A percentile compares a stretch with the other conserved stretches of the same genome.
Conservation (phyloP, 2,329 filamentous ascomycete species). For the Monilinia fructigena region DNA sequence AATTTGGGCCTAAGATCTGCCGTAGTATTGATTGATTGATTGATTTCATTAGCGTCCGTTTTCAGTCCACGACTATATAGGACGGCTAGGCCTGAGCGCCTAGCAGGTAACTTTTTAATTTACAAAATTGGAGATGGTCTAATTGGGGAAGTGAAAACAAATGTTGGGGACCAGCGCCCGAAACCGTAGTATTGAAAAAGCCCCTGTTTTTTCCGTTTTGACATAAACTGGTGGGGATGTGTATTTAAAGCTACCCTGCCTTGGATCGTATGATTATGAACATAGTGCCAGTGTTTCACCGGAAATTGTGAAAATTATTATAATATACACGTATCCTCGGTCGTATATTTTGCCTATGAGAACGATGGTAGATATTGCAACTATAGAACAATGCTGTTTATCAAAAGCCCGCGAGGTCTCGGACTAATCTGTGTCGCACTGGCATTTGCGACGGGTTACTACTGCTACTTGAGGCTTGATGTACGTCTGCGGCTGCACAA, state of each 20-base stretch:
- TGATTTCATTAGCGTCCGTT: too few relatives aligned
- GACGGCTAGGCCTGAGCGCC: too few relatives aligned
- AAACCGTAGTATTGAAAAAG: too few relatives aligned
- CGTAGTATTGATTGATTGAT: too few relatives aligned
- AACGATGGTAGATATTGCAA: constrained; percentile 3
- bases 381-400: constrained; percentile 13
- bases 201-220: too few relatives aligned
- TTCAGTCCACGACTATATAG: too few relatives aligned
- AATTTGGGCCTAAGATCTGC: too few relatives aligned
- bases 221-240: too few relatives aligned
- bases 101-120: too few relatives aligned
- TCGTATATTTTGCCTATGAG: neutral
- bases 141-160: too few relatives aligned
- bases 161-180: too few relatives aligned
- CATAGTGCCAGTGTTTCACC: neutral
- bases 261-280: constrained; percentile 9
- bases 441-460: constrained; percentile 4
- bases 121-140: too few relatives aligned
- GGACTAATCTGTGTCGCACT: constrained; percentile 10
- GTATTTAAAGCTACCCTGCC: neutral
- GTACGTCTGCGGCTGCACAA: constrained; percentile 1
- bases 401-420: constrained; percentile 12
- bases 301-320: neutral
- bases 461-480: constrained; percentile 8
- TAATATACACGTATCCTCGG: constrained; percentile 2